Evolutionary conservation across 2,329 filamentous ascomycete species (phyloP).

Genomic region (Fusarium sp.): DNA sequence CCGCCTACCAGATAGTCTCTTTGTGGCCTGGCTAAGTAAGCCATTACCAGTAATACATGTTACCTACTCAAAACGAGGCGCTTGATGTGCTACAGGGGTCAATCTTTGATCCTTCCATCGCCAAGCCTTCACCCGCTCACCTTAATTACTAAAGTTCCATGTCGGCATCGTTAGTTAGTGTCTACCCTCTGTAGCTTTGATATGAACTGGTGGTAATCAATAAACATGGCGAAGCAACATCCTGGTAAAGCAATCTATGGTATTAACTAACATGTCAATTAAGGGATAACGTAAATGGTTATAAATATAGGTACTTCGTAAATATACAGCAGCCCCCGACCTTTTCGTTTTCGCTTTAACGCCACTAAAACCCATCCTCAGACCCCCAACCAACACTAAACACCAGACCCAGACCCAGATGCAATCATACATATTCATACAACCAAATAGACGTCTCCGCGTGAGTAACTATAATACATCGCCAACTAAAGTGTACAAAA

Average conservation of each 20-base stretch:
- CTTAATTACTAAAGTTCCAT: neutral
- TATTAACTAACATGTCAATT: neutral
- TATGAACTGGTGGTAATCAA: neutral
- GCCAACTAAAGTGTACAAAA: constrained; percentile 1
- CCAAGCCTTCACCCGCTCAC: constrained; percentile 22
- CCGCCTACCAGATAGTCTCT: neutral
- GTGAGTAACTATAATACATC: constrained; percentile 13
- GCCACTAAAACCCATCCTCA: constrained; percentile 1
- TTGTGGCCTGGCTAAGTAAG: neutral
- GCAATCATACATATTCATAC: constrained; percentile 28
- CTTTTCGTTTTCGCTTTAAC: constrained; percentile 7
- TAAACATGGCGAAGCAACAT: neutral
- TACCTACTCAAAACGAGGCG: neutral
- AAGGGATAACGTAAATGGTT: neutral
- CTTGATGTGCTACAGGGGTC: constrained; percentile 28
- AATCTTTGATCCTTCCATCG: constrained; percentile 18
- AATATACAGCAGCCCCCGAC: neutral
- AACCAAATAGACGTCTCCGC: neutral
- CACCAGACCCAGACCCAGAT: constrained; percentile 19
- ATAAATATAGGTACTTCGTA: neutral
- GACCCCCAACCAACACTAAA: constrained; percentile 6
- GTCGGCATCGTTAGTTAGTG: neutral
- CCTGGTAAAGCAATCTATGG: neutral
- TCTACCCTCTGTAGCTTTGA: neutral
- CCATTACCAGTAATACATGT: neutral